phyloP scores from a whole-genome alignment of 139 green algal species.

The Chara braunii region DNA sequence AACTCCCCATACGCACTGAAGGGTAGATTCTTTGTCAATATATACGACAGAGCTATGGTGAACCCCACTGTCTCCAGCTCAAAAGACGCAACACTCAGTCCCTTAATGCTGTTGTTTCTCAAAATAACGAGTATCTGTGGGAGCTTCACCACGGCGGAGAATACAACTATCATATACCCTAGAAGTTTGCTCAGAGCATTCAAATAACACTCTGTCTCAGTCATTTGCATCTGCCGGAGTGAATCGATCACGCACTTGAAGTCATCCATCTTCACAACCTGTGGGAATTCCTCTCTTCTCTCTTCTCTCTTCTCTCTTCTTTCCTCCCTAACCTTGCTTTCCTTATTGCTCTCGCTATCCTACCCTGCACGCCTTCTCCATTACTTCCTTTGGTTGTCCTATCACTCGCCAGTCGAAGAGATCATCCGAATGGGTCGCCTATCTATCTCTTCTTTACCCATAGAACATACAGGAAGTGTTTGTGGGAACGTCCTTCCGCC shows the following conservation, averaged over 20 bases:
- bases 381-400: too few species aligned
- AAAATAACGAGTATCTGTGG: constrained; percentile 22
- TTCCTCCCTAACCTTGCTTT: too few species aligned
- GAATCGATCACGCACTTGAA: constrained; percentile 19
- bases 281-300: too few species aligned
- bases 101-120: constrained; percentile 15
- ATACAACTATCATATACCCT: constrained; percentile 25
- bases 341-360: too few species aligned
- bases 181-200: constrained; percentile 27
- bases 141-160: constrained; percentile 31
- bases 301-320: too few species aligned
- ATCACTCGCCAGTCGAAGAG: too few species aligned
- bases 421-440: too few species aligned
- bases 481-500: too few species aligned
- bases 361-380: too few species aligned
- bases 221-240: constrained; percentile 7
- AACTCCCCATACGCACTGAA: constrained; percentile 33
- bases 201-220: constrained; percentile 28
- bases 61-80: constrained; percentile 30
- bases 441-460: too few species aligned
- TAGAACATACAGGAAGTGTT: too few species aligned
- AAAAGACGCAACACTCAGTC: constrained; percentile 2
- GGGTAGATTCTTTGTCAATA: neutral
- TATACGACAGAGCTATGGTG: constrained; percentile 15
- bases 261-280: too few species aligned